phyloP scores from a whole-genome alignment of 2,329 filamentous ascomycete genomes.

The Nemania sp. region DNA sequence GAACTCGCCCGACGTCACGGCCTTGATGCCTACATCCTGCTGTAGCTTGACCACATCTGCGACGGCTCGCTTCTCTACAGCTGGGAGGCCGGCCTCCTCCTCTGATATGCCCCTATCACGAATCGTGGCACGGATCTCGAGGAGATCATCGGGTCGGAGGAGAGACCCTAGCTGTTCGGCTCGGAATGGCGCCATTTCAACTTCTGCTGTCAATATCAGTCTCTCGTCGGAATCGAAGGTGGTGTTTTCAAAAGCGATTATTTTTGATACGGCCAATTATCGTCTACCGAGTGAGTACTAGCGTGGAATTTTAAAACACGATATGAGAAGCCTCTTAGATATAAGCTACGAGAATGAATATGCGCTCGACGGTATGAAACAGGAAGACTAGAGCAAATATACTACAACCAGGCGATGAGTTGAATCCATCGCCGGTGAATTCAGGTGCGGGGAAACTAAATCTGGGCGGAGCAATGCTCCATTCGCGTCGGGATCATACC shows the following conservation, averaged over 20 bases:
- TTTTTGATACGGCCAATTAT: not conserved
- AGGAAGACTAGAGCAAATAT: constrained; percentile 14
- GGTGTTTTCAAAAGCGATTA: not conserved
- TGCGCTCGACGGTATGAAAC: not conserved
- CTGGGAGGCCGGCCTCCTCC: constrained; percentile 66
- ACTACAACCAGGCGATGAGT: constrained; percentile 2
- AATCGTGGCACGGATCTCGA: constrained; percentile 69
- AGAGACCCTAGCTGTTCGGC: constrained; percentile 82
- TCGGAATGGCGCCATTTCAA: constrained; percentile 66
- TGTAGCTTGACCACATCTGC: constrained; percentile 76
- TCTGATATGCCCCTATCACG: constrained; percentile 67
- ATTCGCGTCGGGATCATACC: constrained; percentile 1
- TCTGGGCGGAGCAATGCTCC: constrained; percentile 24
- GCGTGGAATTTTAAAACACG: not conserved
- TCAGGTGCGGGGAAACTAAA: constrained; percentile 32
- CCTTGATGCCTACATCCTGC: constrained; percentile 73
- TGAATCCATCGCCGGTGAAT: constrained; percentile 3
- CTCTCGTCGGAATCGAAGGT: not conserved
- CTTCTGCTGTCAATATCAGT: not conserved
- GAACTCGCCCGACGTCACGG: constrained; percentile 79
- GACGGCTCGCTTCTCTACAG: constrained; percentile 74
- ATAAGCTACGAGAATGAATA: not conserved
- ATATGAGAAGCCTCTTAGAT: not conserved
- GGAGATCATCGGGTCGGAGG: constrained; percentile 74
- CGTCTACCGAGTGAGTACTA: not conserved